phyloP scores from a whole-genome alignment of 2,329 filamentous ascomycete species.

The Emergomyces africanus region DNA sequence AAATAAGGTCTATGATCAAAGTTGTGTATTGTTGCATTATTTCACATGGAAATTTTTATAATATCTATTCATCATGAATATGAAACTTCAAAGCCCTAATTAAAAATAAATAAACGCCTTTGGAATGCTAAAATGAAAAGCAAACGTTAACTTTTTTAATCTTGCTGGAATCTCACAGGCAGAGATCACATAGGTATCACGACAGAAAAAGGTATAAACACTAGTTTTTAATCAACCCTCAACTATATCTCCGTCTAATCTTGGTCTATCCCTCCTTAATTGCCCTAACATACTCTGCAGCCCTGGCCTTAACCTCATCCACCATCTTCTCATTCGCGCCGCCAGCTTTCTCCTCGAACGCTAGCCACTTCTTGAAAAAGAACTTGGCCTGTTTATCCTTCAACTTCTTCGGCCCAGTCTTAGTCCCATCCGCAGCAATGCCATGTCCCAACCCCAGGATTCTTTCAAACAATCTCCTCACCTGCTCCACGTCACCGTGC shows the following conservation, averaged over 20 bases:
- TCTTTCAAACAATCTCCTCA: conserved; percentile 71
- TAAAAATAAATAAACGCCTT: neutral
- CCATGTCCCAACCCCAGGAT: conserved; percentile 41
- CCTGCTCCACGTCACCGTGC: conserved; percentile 46
- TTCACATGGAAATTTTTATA: neutral
- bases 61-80: neutral
- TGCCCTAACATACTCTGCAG: conserved; percentile 53
- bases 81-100: neutral
- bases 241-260: neutral
- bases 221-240: neutral
- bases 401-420: conserved; percentile 45
- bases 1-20: neutral
- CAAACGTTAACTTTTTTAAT: neutral
- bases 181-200: neutral
- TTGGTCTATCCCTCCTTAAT: conserved; percentile 18
- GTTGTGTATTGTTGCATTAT: neutral
- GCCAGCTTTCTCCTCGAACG: conserved; percentile 61
- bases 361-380: conserved; percentile 85
- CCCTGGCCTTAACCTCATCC: conserved; percentile 57
- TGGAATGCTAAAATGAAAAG: neutral
- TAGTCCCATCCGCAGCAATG: conserved; percentile 26
- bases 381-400: conserved; percentile 73
- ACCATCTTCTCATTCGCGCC: conserved; percentile 55
- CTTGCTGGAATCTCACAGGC: neutral
- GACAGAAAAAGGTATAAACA: neutral